Base-by-base conservation (phyloP, 2,329 filamentous ascomycete species). In the Curvularia lunata region DNA sequence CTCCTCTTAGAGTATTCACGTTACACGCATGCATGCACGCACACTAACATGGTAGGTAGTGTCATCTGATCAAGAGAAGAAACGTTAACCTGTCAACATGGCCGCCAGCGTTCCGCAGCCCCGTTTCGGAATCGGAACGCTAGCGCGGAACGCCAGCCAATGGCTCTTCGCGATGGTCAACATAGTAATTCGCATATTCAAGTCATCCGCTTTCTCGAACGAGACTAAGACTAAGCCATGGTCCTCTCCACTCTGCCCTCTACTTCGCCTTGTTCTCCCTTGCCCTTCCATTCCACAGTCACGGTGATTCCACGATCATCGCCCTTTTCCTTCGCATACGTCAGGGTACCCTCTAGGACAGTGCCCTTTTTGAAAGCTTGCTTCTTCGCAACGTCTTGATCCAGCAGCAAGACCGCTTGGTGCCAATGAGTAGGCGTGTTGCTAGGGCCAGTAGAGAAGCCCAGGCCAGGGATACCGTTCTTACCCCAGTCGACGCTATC, bases 391-490 rank as follows among this genome's bases (percentile, higher is more conserved):
- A 85, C 80, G 40, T 84, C 82, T 32, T 83, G 82, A 54, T 91
- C 87, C 59, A 89, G 84, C 51, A 96, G 79, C 59, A 94, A 81
- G 23, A 97, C 80, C 1, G 89, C 91, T 73, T 96, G 92, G 77
- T 89, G 90, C 94, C 94, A 98, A 77, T 98, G 94, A 7, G 94
- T 98, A 61, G 88, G 85, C 52, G 85, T 87, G 18, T 86, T 87
- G 64, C 84, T 82, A 0, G 93, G 93, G 0, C 92, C 91, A 1
- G 93, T 98, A 7, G 92, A 96, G 75, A 97, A 97, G 0, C 91
- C 89, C n/a, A 92, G 86, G 63, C 88, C 82, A 34, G 77, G 85
- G 30, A 81, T 79, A 69, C 70, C 82, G 80, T 68, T 66, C 62
- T 85, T 83, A 23, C 75, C 77, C 86, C 89, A 92, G 4, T 84